Conservation (phyloP, 2,329 filamentous ascomycete species). For the Xylaria polymorpha region DNA sequence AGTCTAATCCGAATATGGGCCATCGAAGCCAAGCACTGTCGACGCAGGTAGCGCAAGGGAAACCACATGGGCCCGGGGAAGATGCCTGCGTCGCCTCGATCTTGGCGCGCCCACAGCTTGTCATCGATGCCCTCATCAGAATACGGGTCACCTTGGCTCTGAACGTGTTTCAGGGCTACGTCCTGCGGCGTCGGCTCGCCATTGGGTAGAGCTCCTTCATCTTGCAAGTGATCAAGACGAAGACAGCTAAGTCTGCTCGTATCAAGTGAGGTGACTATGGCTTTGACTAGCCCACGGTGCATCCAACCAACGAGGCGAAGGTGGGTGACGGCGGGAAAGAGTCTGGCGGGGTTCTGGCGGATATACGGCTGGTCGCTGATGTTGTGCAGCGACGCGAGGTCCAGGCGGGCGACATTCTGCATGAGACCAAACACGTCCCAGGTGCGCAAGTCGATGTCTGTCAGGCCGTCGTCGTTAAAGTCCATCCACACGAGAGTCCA, state of each 20-base stretch:
- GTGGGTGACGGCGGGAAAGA: slow-evolving; percentile 9
- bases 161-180: too few species aligned
- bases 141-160: background rate
- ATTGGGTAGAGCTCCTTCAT: background rate
- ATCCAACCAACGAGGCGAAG: slow-evolving; percentile 8
- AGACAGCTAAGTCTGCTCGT: background rate
- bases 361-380: background rate
- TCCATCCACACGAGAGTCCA: slow-evolving; percentile 8
- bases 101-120: slow-evolving; percentile 8
- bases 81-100: background rate
- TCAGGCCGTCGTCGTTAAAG: background rate
- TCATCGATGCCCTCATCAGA: background rate
- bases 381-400: background rate
- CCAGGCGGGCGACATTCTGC: slow-evolving; percentile 4
- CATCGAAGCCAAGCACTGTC: background rate
- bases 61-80: slow-evolving; percentile 11
- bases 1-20: background rate
- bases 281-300: background rate
- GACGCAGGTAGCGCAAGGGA: slow-evolving; percentile 5
- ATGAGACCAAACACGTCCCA: background rate
- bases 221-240: background rate
- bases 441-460: background rate
- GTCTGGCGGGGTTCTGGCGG: background rate
- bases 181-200: too few species aligned
- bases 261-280: slow-evolving; percentile 9